Conservation (phyloP, 192 early-diverging fungal genomes). For the Pecoramyces ruminantium region DNA sequence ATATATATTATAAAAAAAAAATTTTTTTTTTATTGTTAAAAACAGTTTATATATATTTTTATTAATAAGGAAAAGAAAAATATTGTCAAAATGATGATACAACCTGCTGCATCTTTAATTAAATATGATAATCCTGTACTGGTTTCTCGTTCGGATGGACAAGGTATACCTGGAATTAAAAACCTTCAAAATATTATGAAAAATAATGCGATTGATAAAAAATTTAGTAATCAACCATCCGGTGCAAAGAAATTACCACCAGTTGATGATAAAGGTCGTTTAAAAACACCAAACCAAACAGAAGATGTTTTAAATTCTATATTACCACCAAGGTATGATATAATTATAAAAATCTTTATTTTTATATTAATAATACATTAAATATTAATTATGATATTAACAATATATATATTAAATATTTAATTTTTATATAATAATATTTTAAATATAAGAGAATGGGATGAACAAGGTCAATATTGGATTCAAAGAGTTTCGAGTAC, state of each 20-base stretch:
- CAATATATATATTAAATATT: too few species aligned
- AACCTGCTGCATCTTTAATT: conserved; percentile 19
- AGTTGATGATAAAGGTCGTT: conserved; percentile 35
- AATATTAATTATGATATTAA: too few species aligned
- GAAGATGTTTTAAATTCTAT: conserved; percentile 47
- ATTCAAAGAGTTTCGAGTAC: conserved; percentile 43
- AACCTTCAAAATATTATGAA: background rate
- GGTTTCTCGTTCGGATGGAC: conserved; percentile 27
- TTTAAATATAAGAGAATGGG: conserved; percentile 28
- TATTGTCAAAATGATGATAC: background rate
- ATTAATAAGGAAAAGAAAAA: too few species aligned
- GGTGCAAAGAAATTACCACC: conserved; percentile 30
- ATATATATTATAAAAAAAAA: too few species aligned
- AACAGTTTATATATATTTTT: too few species aligned
- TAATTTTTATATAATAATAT: too few species aligned
- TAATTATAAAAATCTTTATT: too few species aligned
- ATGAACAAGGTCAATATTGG: conserved; percentile 41
- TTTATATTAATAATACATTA: too few species aligned
- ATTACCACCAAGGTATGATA: conserved; percentile 26
- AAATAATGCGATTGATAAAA: conserved; percentile 5
- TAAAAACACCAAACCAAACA: conserved; percentile 39
- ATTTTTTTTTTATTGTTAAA: too few species aligned
- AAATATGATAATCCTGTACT: conserved; percentile 44
- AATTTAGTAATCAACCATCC: conserved; percentile 5
- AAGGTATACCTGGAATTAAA: background rate